These are phyloP conservation scores for Colletotrichum tofieldiae DNA, from an alignment of 2,329 filamentous ascomycete genomes.

Conservation along the genomic window DNA sequence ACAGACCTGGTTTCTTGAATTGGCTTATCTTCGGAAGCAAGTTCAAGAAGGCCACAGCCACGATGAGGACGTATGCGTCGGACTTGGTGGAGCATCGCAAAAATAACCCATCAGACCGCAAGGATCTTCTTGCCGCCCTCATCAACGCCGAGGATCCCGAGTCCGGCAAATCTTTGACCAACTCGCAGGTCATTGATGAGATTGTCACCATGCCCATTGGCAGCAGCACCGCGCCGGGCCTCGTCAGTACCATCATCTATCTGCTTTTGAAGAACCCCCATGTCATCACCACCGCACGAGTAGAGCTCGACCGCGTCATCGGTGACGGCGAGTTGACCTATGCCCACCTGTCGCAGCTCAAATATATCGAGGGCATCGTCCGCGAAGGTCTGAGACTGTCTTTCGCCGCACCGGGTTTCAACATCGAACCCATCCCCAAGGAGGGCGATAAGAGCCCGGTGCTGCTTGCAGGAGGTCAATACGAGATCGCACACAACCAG, in stretches of 20 bases:
- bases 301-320: conserved; percentile 68
- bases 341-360: conserved; percentile 66
- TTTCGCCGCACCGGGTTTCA: conserved; percentile 69
- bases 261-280: conserved; percentile 67
- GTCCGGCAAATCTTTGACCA: conserved; percentile 70
- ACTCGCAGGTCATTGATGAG: conserved; percentile 77
- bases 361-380: conserved; percentile 69
- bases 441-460: conserved; percentile 60
- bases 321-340: conserved; percentile 61
- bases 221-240: conserved; percentile 64
- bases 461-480: conserved; percentile 64
- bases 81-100: conserved; percentile 72
- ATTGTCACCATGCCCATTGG: conserved; percentile 78
- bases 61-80: conserved; percentile 69
- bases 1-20: conserved; percentile 66
- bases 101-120: conserved; percentile 67
- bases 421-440: conserved; percentile 64
- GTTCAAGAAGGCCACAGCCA: conserved; percentile 67
- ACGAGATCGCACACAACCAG: conserved; percentile 65
- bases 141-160: conserved; percentile 73
- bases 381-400: conserved; percentile 70
- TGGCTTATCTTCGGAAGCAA: conserved; percentile 67
- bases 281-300: conserved; percentile 63
- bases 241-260: conserved; percentile 63
- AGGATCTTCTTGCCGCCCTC: conserved; percentile 74